These are phyloP conservation scores for Volutella citrinella DNA, from an alignment of 2,329 filamentous ascomycete species.

Conservation along the genomic window DNA sequence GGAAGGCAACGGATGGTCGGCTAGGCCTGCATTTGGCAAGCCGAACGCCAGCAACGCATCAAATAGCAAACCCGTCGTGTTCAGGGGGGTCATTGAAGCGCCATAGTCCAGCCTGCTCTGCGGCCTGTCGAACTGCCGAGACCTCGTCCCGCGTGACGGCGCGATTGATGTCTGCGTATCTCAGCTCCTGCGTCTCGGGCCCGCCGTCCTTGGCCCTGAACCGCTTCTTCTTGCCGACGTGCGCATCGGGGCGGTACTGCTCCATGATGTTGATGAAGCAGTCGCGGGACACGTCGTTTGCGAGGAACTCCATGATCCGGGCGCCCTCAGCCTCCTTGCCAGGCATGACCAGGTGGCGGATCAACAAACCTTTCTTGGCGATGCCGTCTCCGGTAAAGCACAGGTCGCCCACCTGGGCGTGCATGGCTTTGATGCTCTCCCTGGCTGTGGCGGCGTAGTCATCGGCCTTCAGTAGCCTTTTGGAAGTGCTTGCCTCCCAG, in stretches of 20 bases:
- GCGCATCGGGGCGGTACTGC: conserved; percentile 77
- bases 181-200: conserved; percentile 42
- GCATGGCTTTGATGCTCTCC: conserved; percentile 78
- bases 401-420: conserved; percentile 76
- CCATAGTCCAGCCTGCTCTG: conserved; percentile 71
- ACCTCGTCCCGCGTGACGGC: conserved; percentile 58
- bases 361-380: conserved; percentile 71
- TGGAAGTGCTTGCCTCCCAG: conserved; percentile 65
- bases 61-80: conserved; percentile 51
- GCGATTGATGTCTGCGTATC: conserved; percentile 77
- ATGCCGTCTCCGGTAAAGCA: conserved; percentile 80
- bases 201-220: conserved; percentile 14
- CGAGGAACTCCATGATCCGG: conserved; percentile 74
- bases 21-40: no score
- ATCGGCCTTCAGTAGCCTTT: conserved; percentile 72
- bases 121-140: conserved; percentile 62
- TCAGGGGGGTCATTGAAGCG: conserved; percentile 66
- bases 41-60: conserved; percentile 19
- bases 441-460: conserved; percentile 69
- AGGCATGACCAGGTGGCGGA: conserved; percentile 83
- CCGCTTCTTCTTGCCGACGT: conserved; percentile 68
- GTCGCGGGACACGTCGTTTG: conserved; percentile 68
- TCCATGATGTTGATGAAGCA: conserved; percentile 87
- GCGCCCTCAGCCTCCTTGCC: conserved; percentile 71
- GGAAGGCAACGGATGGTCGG: no score